A percentile compares a stretch with the other conserved stretches of the same genome.
Evolutionary conservation across 2,329 filamentous ascomycete genomes (phyloP).

Genomic region (Fusarium aywerte): DNA sequence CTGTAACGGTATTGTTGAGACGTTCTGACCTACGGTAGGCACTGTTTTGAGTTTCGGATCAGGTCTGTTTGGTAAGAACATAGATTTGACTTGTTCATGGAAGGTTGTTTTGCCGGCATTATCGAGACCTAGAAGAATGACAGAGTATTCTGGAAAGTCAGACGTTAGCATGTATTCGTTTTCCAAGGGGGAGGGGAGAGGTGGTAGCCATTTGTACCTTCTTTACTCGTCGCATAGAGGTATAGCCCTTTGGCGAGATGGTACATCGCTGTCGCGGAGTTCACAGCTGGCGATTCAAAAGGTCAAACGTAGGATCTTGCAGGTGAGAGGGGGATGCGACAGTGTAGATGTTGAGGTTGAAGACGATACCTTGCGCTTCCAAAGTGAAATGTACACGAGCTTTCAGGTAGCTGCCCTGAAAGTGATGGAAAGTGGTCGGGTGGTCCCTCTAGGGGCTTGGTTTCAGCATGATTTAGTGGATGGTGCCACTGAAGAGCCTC

Average conservation of each 20-base stretch:
- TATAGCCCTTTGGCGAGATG: slow-evolving; percentile 96
- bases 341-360: background rate
- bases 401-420: background rate
- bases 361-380: background rate
- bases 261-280: slow-evolving; percentile 72
- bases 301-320: background rate
- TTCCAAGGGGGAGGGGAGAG: slow-evolving; percentile 10
- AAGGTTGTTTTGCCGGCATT: slow-evolving; percentile 99
- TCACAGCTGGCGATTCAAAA: background rate
- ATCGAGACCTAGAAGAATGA: slow-evolving; percentile 95
- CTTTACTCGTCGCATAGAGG: slow-evolving; percentile 94
- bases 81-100: slow-evolving; percentile 93
- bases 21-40: slow-evolving; percentile 96
- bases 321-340: slow-evolving; percentile 6
- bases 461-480: slow-evolving; percentile 28
- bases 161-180: slow-evolving; percentile 7
- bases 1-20: slow-evolving; percentile 87
- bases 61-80: slow-evolving; percentile 74
- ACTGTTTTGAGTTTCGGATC: slow-evolving; percentile 84
- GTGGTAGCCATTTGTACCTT: slow-evolving; percentile 67
- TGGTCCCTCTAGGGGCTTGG: background rate
- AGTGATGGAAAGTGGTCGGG: background rate
- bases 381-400: background rate
- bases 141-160: slow-evolving; percentile 82
- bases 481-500: slow-evolving; percentile 34